These are phyloP conservation scores for Balakata baccata DNA, from an alignment of 345 rosid genomes.

Conservation along the genomic window DNA sequence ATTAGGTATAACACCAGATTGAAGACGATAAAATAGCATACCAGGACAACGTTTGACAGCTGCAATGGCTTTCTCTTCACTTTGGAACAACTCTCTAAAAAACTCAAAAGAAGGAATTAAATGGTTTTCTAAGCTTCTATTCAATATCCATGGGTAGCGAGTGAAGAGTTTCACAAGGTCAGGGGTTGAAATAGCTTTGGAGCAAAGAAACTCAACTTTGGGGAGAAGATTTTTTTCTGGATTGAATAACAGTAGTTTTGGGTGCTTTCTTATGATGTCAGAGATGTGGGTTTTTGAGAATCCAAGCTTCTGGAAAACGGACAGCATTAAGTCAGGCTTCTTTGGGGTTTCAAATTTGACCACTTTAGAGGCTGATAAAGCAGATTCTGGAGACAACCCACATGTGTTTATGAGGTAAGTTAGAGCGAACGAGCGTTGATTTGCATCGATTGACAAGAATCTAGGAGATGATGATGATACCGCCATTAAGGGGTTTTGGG, in stretches of 20 bases:
- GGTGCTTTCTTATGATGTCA: conserved; percentile 3
- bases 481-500: not conserved
- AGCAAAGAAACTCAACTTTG: conserved; percentile 22
- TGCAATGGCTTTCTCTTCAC: conserved; percentile 1
- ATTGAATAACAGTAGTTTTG: not conserved
- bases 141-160: not conserved
- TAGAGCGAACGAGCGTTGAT: conserved; percentile 20
- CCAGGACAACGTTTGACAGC: not conserved
- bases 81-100: conserved; percentile 4
- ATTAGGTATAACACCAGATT: not conserved
- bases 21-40: not conserved
- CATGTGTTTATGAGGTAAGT: conserved; percentile 35
- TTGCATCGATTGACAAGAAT: conserved; percentile 10
- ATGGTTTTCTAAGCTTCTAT: conserved; percentile 11
- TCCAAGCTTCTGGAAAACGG: conserved; percentile 20
- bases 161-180: conserved; percentile 9
- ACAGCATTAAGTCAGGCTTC: conserved; percentile 22
- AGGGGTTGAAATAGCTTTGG: conserved; percentile 15
- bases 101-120: conserved; percentile 14
- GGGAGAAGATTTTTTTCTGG: conserved; percentile 35
- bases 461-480: not conserved
- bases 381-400: conserved; percentile 36
- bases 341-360: conserved; percentile 19
- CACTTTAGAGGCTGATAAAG: conserved; percentile 15
- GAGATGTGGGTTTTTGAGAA: conserved; percentile 31